phyloP scores from a whole-genome alignment of 2,329 filamentous ascomycete species.

The Ophiostoma sp. region DNA sequence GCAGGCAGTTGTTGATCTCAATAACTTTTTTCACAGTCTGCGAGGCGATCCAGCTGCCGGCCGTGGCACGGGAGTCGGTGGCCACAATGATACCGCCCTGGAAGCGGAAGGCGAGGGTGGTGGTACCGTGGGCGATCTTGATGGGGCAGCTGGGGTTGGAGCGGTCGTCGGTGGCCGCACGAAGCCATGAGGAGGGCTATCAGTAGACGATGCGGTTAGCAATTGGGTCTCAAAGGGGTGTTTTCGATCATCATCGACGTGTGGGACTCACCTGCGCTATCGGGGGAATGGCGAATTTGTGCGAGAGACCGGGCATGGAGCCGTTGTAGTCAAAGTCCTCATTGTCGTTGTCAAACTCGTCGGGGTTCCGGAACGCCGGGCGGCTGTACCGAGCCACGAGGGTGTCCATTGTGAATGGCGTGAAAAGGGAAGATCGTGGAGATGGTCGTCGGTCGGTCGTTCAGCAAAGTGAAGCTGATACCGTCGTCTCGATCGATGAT shows the following conservation, averaged over 20 bases:
- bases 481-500: background rate
- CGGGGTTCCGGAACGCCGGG: slow-evolving; percentile 69
- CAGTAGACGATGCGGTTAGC: background rate
- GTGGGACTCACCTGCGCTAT: slow-evolving; percentile 85
- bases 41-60: slow-evolving; percentile 98
- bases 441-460: background rate
- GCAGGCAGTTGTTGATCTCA: slow-evolving; percentile 89
- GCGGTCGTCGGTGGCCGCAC: slow-evolving; percentile 94
- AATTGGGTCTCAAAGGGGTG: background rate
- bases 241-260: no score
- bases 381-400: slow-evolving; percentile 90
- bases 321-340: slow-evolving; percentile 73
- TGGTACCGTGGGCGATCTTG: slow-evolving; percentile 99
- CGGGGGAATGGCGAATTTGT: slow-evolving; percentile 94
- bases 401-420: slow-evolving; percentile 68
- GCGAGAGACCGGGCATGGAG: slow-evolving; percentile 71
- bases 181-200: slow-evolving; percentile 89
- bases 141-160: slow-evolving; percentile 96
- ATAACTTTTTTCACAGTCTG: slow-evolving; percentile 99
- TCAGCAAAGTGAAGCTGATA: background rate
- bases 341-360: slow-evolving; percentile 70
- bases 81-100: slow-evolving; percentile 98
- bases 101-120: slow-evolving; percentile 96
- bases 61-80: slow-evolving; percentile 94
- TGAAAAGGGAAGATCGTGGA: background rate